Evolutionary conservation across 805 yeast species (phyloP).

Genomic region (Myxozyma kluyveri): DNA sequence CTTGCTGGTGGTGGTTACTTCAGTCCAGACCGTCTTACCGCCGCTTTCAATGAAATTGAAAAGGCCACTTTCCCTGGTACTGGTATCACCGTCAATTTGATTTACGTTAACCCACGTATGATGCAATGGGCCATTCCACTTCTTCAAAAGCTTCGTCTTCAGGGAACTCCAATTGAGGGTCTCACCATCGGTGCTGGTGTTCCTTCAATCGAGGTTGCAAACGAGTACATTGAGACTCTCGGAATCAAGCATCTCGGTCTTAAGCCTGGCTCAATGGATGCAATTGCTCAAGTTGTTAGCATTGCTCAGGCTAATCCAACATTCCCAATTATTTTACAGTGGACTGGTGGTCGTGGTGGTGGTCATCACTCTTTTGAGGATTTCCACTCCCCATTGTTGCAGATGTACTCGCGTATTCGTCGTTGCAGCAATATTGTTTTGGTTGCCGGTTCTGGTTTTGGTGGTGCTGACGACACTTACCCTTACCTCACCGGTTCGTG

Average conservation of each 20-base stretch:
- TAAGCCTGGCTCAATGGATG: constrained; percentile 96
- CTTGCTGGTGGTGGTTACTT: constrained; percentile 99
- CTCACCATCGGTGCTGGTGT: constrained; percentile 99
- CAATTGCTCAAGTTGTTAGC: constrained; percentile 77
- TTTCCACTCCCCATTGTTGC: constrained; percentile 95
- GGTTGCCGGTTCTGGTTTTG: constrained; percentile 98
- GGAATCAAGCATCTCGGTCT: constrained; percentile 92
- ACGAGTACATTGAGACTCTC: constrained; percentile 89
- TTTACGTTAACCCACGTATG: constrained; percentile 96
- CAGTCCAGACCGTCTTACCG: constrained; percentile 62
- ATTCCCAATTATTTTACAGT: constrained; percentile 96
- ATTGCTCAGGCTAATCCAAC: constrained; percentile 94
- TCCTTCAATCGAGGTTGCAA: constrained; percentile 94
- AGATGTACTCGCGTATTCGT: constrained; percentile 93
- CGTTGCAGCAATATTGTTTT: constrained; percentile 83
- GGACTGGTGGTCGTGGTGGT: constrained; percentile 99
- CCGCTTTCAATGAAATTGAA: constrained; percentile 73
- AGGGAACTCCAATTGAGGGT: constrained; percentile 94
- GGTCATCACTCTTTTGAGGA: constrained; percentile 99
- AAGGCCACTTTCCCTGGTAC: constrained; percentile 72
- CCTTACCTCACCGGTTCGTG: constrained; percentile 97
- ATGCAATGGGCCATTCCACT: constrained; percentile 98
- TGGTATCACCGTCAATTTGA: constrained; percentile 86
- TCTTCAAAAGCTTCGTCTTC: constrained; percentile 80
- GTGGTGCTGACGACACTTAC: constrained; percentile 93